Percentiles rank a stretch among this genome's conserved stretches.
phyloP scores from a whole-genome alignment of 2,329 filamentous ascomycete species.

The Trichoderma sp. region DNA sequence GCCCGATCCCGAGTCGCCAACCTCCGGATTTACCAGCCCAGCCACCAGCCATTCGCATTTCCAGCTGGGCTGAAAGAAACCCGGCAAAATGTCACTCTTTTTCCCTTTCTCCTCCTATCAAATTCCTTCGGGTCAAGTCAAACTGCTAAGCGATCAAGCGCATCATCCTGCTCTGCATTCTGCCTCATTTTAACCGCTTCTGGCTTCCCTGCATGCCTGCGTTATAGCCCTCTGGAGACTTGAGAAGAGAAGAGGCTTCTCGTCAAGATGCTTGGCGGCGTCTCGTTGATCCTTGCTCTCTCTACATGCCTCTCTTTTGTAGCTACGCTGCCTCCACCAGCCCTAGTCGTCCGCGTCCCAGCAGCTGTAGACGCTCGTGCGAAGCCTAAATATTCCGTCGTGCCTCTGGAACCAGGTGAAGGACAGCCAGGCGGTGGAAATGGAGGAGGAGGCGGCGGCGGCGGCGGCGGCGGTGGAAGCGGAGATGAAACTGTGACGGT shows the following conservation, averaged over 20 bases:
- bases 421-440: conserved; percentile 30
- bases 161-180: conserved; percentile 11
- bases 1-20: conserved; percentile 26
- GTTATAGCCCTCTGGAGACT: conserved; percentile 10
- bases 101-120: conserved; percentile 16
- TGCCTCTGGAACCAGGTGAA: conserved; percentile 40
- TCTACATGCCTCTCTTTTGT: conserved; percentile 33
- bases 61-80: conserved; percentile 5
- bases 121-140: conserved; percentile 8
- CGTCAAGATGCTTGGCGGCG: conserved; percentile 37
- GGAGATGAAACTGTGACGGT: conserved; percentile 37
- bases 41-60: conserved; percentile 27
- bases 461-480: conserved; percentile 24
- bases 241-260: conserved; percentile 26
- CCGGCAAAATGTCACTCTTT: conserved; percentile 10
- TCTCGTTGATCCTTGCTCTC: conserved; percentile 37
- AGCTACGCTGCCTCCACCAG: conserved; percentile 35
- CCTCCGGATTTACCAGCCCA: conserved; percentile 26
- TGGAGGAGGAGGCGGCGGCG: conserved; percentile 15
- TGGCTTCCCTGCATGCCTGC: conserved; percentile 19
- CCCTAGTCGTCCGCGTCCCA: conserved; percentile 31
- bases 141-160: conserved; percentile 8
- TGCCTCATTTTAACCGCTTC: conserved; percentile 1
- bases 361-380: conserved; percentile 17
- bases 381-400: conserved; percentile 43